These are phyloP conservation scores for Cadophora malorum DNA, from an alignment of 2,329 filamentous ascomycete species.

Conservation along the genomic window DNA sequence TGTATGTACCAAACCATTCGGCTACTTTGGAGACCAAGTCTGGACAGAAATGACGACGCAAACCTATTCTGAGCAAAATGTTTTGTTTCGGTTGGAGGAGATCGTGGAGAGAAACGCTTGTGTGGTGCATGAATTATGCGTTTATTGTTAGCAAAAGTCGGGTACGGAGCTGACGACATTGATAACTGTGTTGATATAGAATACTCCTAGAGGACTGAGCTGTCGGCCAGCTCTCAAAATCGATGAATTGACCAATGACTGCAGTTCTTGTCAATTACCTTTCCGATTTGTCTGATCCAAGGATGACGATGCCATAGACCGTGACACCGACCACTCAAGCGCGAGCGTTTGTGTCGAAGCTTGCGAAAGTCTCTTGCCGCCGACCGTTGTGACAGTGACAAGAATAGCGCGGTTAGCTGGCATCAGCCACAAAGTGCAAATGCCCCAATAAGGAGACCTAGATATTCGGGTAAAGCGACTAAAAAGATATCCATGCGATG, in stretches of 20 bases:
- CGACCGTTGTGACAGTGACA: constrained; percentile 11
- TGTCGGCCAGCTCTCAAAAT: neutral
- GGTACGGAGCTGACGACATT: neutral
- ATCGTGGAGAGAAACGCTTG: neutral
- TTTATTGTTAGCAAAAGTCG: constrained; percentile 1
- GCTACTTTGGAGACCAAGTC: constrained; percentile 4
- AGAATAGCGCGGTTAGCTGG: constrained; percentile 26
- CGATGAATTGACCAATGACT: constrained; percentile 16
- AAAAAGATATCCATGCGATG: constrained; percentile 8
- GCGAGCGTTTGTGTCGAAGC: constrained; percentile 10
- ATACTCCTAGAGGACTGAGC: neutral
- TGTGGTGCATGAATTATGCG: constrained; percentile 5
- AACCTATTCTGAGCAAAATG: neutral
- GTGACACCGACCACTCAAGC: constrained; percentile 15
- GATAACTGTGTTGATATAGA: neutral
- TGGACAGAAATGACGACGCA: constrained; percentile 17
- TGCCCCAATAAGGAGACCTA: constrained; percentile 13
- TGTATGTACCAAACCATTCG: neutral
- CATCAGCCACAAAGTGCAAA: constrained; percentile 23
- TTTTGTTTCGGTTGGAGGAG: neutral
- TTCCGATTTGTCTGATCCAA: neutral
- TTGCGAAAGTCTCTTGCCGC: constrained; percentile 8
- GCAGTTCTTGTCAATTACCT: neutral
- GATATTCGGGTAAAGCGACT: constrained; percentile 9
- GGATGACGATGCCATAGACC: constrained; percentile 11